A percentile compares a stretch with the other conserved stretches of the same genome.
Evolutionary conservation across 2,329 filamentous ascomycete genomes (phyloP).

Genomic region (Colletotrichum eremochloae): DNA sequence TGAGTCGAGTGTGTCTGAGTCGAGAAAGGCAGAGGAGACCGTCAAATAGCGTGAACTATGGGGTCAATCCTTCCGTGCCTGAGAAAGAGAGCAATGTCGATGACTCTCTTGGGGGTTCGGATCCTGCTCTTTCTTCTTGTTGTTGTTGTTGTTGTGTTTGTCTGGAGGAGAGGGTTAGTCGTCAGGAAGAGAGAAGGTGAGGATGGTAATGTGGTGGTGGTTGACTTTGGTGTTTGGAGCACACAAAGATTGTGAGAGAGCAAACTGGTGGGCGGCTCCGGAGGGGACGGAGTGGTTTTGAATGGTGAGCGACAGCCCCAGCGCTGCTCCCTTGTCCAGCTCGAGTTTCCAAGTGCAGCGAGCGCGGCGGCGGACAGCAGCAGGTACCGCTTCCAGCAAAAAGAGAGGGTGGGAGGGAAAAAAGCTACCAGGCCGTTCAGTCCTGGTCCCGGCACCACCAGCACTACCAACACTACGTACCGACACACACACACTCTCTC

Average conservation of each 20-base stretch:
- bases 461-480: background rate
- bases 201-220: background rate
- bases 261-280: conserved; percentile 34
- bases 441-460: conserved; percentile 17
- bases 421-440: conserved; percentile 36
- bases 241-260: conserved; percentile 38
- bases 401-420: conserved; percentile 11
- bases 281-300: conserved; percentile 43
- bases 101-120: conserved; percentile 11
- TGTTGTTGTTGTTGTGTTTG: too few species aligned
- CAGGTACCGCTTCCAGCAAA: conserved; percentile 33
- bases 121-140: conserved; percentile 19
- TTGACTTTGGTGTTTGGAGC: conserved; percentile 41
- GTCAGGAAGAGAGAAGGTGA: conserved; percentile 8
- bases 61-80: conserved; percentile 37
- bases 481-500: too few species aligned
- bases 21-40: conserved; percentile 31
- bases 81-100: conserved; percentile 19
- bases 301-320: conserved; percentile 33
- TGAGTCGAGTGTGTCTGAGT: conserved; percentile 4
- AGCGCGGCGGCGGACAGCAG: background rate
- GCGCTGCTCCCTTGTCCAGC: conserved; percentile 19
- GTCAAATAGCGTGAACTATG: conserved; percentile 26
- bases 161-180: background rate
- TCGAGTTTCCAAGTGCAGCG: conserved; percentile 15